Evolutionary conservation across 352 stramenopile species (phyloP), one percentile per base, ranked within the genome.

Genomic region (Phytophthora sojae): DNA sequence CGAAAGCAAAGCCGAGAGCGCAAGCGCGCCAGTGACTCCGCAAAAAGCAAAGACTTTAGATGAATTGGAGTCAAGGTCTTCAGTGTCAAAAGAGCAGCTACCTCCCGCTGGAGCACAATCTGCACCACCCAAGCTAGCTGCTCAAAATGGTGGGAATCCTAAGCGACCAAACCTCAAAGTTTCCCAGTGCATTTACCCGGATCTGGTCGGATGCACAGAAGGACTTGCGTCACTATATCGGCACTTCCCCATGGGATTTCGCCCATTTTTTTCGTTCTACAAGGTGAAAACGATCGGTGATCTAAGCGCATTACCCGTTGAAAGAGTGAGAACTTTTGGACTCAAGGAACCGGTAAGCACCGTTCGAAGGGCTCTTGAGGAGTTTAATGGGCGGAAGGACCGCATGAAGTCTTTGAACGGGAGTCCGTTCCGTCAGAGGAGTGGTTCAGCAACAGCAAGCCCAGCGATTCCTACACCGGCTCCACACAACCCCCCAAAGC

Each of bases 201-300:
- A 82, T 7, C 71, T 95, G 0, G 66, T 78, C 21, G 59, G 56
- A 39, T 90, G 75, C 49, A 79, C 67, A 3, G 84, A 93, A 64
- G 59, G 71, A 14, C 88, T 94, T 45, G 62, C 80, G 12, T 66
- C 57, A 9, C 55, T 93, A 2, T 82, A 87, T 57, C 61, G 68
- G 5, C 73, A 90, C 63, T 85, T 95, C 21, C 80, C 88, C 0
- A 68, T 87, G 23, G 71, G 59, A 5, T 90, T 93, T 52, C 71
- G 83, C 17, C 76, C 68, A 21, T 79, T 94, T 45, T 83, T 88
- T 30, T 77, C 75, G 19, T 89, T 88, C 11, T 85, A 88, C 74
- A 89, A 91, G 55, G 80, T 95, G 55, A 81, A 85, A 35, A 93
- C 86, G 0, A 79, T 95, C 29, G 84, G 88, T 23, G 81, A 95